phyloP scores from a whole-genome alignment of 805 yeast species.

The Metschnikowia koreensis region DNA sequence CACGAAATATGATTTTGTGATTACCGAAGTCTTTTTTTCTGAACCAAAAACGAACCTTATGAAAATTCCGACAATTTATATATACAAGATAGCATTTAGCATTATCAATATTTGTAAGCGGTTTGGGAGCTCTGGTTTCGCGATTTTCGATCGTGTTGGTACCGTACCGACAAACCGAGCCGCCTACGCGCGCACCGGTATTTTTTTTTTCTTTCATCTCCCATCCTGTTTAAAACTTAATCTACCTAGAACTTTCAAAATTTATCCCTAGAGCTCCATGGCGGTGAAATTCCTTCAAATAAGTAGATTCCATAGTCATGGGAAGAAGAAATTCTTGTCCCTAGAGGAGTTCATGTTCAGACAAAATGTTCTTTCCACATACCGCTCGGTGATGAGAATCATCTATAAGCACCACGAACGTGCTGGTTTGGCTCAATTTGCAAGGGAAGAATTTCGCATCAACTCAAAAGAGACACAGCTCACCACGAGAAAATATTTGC shows the following conservation, averaged over 20 bases:
- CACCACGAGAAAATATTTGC: conserved; percentile 36
- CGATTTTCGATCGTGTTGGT: too few species aligned
- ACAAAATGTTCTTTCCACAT: conserved; percentile 31
- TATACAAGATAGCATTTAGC: too few species aligned
- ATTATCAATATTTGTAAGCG: too few species aligned
- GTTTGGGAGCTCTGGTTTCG: too few species aligned
- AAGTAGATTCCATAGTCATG: not conserved
- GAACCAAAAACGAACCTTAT: too few species aligned
- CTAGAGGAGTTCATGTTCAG: conserved; percentile 43
- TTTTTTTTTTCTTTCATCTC: not conserved
- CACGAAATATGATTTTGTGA: not conserved
- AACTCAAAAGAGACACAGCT: conserved; percentile 29
- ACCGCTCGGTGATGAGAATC: conserved; percentile 32
- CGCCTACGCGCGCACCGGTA: too few species aligned
- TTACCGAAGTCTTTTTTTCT: not conserved
- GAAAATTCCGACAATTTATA: too few species aligned
- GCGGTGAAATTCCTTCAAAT: not conserved
- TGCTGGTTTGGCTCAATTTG: conserved; percentile 30
- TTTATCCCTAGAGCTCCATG: not conserved
- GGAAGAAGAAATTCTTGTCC: conserved; percentile 17
- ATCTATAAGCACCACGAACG: conserved; percentile 38
- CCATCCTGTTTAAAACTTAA: not conserved
- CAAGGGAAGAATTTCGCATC: conserved; percentile 34
- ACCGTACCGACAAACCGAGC: too few species aligned
- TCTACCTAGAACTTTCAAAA: too few species aligned